Percentiles rank a stretch among this genome's conserved stretches.
phyloP scores from a whole-genome alignment of 345 rosid species.

The Zanthoxylum bungeanum region DNA sequence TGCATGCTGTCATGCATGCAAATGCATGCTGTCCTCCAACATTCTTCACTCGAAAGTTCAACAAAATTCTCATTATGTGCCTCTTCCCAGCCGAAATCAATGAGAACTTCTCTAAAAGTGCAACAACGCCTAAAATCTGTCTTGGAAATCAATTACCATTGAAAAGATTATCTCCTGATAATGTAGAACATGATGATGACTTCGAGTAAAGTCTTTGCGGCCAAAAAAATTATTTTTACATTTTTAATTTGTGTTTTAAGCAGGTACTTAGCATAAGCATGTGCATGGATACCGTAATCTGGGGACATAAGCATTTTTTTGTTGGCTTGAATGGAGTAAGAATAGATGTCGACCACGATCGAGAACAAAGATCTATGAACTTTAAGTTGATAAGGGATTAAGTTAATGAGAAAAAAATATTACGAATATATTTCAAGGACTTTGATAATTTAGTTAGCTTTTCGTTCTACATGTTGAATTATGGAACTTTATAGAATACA shows the following conservation, averaged over 20 bases:
- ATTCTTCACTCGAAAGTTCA: constrained; percentile 20
- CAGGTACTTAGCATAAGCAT: not conserved
- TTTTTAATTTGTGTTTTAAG: not conserved
- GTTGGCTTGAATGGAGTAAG: constrained; percentile 1
- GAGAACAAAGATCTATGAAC: not conserved
- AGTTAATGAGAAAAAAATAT: not conserved
- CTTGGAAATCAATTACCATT: constrained; percentile 34
- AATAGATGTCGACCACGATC: not conserved
- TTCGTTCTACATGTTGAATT: too few species aligned
- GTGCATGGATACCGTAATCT: constrained; percentile 10
- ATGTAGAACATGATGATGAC: constrained; percentile 42
- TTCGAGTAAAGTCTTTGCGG: constrained; percentile 34
- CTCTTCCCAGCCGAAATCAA: constrained; percentile 29
- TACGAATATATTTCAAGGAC: too few species aligned
- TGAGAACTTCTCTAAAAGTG: constrained; percentile 26
- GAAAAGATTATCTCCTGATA: constrained; percentile 34
- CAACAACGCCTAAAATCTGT: constrained; percentile 16
- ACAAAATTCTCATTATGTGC: constrained; percentile 26
- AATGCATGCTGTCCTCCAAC: too few species aligned
- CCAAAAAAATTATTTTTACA: not conserved
- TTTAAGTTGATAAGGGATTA: not conserved
- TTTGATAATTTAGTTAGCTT: too few species aligned
- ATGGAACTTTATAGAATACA: too few species aligned
- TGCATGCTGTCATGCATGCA: too few species aligned
- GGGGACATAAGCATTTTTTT: not conserved